A percentile compares a stretch with the other conserved stretches of the same genome.
phyloP scores from a whole-genome alignment of 2,329 filamentous ascomycete genomes.

The Parastagonospora avenae region DNA sequence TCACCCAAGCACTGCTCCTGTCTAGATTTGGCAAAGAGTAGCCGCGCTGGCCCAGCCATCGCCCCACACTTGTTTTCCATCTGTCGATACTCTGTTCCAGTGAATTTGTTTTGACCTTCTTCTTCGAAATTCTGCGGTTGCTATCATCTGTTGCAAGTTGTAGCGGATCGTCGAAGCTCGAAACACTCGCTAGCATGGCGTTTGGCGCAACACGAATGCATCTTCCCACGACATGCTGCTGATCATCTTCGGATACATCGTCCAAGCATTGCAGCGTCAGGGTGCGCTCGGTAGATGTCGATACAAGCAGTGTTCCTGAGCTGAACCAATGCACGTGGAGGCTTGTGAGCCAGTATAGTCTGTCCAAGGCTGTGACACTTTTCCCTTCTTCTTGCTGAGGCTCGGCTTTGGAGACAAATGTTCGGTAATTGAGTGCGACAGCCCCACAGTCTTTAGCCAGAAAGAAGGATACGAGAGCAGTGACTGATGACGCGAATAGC shows the following conservation, averaged over 20 bases:
- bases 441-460: slow-evolving; percentile 39
- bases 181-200: slow-evolving; percentile 36
- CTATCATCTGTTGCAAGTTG: slow-evolving; percentile 6
- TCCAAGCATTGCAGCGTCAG: slow-evolving; percentile 31
- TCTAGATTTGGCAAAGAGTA: slow-evolving; percentile 35
- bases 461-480: slow-evolving; percentile 42
- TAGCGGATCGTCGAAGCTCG: slow-evolving; percentile 38
- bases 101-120: slow-evolving; percentile 28
- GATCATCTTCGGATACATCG: slow-evolving; percentile 17
- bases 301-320: slow-evolving; percentile 41
- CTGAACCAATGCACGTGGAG: slow-evolving; percentile 42
- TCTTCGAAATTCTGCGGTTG: slow-evolving; percentile 21
- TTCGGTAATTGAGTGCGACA: slow-evolving; percentile 45
- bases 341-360: slow-evolving; percentile 33
- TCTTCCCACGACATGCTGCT: slow-evolving; percentile 26
- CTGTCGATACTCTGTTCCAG: slow-evolving; percentile 38
- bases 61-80: slow-evolving; percentile 41
- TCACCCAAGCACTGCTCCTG: slow-evolving; percentile 36
- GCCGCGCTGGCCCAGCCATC: slow-evolving; percentile 44
- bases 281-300: slow-evolving; percentile 30
- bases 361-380: slow-evolving; percentile 3
- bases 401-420: slow-evolving; percentile 36
- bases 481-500: slow-evolving; percentile 45
- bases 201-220: slow-evolving; percentile 44
- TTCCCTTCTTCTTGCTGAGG: slow-evolving; percentile 9